A percentile compares a stretch with the other conserved stretches of the same genome.
These are phyloP conservation scores for Myxozyma vanderwaltii DNA, from an alignment of 805 yeast genomes.

Conservation along the genomic window DNA sequence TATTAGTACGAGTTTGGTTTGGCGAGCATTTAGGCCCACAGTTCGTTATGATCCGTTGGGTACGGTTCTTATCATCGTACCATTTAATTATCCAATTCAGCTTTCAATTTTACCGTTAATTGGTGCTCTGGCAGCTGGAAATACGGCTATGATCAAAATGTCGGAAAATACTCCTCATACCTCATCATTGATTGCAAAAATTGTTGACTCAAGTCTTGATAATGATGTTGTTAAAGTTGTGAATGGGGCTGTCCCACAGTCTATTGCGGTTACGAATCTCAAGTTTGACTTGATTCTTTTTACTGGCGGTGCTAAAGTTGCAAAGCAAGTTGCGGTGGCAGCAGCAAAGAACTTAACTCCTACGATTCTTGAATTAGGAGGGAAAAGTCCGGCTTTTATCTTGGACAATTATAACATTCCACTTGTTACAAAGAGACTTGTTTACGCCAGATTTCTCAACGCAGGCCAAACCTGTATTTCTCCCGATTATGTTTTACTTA, in stretches of 20 bases:
- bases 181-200: constrained; percentile 55
- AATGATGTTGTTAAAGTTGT: constrained; percentile 62
- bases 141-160: constrained; percentile 74
- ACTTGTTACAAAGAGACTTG: constrained; percentile 59
- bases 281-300: constrained; percentile 81
- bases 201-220: constrained; percentile 58
- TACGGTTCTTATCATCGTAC: constrained; percentile 68
- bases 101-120: constrained; percentile 66
- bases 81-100: constrained; percentile 78
- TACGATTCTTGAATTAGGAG: constrained; percentile 82
- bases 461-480: constrained; percentile 92
- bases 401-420: constrained; percentile 51
- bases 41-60: constrained; percentile 53
- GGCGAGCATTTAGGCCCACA: constrained; percentile 33
- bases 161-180: constrained; percentile 71
- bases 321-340: constrained; percentile 70
- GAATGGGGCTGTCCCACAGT: constrained; percentile 70
- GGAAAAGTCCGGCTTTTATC: constrained; percentile 83
- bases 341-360: constrained; percentile 90
- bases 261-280: constrained; percentile 59
- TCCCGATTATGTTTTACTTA: constrained; percentile 64
- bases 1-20: constrained; percentile 19
- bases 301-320: constrained; percentile 81
- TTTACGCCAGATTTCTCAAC: constrained; percentile 77
- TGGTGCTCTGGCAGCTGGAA: constrained; percentile 86